phyloP scores from a whole-genome alignment of 2,329 filamentous ascomycete species.

The Trichophyton verrucosum region DNA sequence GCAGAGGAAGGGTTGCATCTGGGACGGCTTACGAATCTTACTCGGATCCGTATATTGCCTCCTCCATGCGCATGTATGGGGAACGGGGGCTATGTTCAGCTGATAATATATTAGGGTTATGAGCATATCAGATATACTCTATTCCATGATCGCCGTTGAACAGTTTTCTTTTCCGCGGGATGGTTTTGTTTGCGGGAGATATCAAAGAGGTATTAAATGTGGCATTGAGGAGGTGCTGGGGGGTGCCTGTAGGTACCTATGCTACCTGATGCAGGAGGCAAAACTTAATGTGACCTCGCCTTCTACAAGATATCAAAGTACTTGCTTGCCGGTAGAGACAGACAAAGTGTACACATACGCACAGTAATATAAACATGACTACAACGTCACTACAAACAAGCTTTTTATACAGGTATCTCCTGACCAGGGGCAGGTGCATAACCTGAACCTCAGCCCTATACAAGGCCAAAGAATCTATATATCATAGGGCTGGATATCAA shows the following conservation, averaged over 20 bases:
- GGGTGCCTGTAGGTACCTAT: neutral
- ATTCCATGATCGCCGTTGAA: neutral
- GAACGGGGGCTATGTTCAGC: neutral
- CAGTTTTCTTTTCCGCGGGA: neutral
- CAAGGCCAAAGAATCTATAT: neutral
- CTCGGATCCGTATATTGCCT: neutral
- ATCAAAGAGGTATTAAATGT: neutral
- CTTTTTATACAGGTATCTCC: constrained; percentile 2
- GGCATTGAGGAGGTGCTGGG: neutral
- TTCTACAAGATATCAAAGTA: neutral
- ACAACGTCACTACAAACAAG: neutral
- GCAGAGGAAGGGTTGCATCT: neutral
- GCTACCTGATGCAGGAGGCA: neutral
- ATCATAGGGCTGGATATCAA: neutral
- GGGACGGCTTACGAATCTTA: neutral
- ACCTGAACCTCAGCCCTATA: neutral
- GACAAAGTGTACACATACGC: neutral
- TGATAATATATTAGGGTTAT: neutral
- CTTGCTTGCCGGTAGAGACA: neutral
- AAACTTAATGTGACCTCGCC: neutral
- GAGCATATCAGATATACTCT: too few species aligned
- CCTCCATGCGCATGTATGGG: neutral
- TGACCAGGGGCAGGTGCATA: neutral
- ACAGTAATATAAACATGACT: neutral
- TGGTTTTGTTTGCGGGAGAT: neutral